Evolutionary conservation across 495 filamentous ascomycete species (phyloP), one percentile per base, ranked within the genome.

Genomic region (Aspergillus ostianus): DNA sequence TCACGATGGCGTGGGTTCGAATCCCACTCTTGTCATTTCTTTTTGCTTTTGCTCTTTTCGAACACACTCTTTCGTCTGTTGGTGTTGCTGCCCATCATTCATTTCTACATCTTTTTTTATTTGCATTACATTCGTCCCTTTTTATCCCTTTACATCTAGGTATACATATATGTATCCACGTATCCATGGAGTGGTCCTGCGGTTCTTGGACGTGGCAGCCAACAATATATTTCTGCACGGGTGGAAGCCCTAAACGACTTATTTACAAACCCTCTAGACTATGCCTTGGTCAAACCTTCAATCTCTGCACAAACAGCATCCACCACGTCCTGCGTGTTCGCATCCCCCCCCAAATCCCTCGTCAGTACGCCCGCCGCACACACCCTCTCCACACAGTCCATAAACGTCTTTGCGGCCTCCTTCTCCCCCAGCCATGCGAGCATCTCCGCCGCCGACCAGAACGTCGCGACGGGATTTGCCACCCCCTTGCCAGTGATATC

Each of bases 401-500:
- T 77, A 58, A 90, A 70, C 62, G 73, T 68, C 66, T 80, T 77
- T 2, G 82, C 80, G 6, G 84, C 85, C 13, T 77, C 75, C 52
- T 81, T 75, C 64, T 85, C 75, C 2, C 85, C 85, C 36, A 90
- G 59, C 86, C 85, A 89, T 5, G 74, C 71, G 30, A 89, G 76
- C 87, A 89, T 90, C 69, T 89, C 86, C 0, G 83, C 82, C 5
- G 80, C 84, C 1, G 82, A 85, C 87, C 86, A 89, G 64, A 90
- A 85, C 1, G 86, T 87, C 6, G 80, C 88, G 2, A 90, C 80
- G 0, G 88, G 87, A 67, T 91, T 91, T 6, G 88, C 88, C 29
- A 89, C 76, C 0, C 86, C 87, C 69, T 86, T 86, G 0, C 87
- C 88, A 4, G 85, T 84, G 53, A 91, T 90, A 62, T 90, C 88